These are phyloP conservation scores for Thelonectria blattea DNA, from an alignment of 2,329 filamentous ascomycete genomes.

Conservation along the genomic window DNA sequence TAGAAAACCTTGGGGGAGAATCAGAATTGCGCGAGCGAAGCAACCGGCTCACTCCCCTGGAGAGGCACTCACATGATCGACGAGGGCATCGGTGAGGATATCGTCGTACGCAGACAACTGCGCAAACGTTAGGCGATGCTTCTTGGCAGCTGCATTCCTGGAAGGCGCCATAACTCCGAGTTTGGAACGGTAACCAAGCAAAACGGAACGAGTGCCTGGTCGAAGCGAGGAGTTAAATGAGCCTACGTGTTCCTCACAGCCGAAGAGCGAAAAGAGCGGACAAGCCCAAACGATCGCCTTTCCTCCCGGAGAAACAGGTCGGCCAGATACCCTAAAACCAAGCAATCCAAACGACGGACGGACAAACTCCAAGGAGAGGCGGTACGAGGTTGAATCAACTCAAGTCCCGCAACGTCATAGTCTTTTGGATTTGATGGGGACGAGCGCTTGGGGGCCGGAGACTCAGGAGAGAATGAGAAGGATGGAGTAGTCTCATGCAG, in stretches of 20 bases:
- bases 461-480: conserved; percentile 6
- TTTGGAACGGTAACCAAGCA: background rate
- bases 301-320: conserved; percentile 3
- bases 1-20: conserved; percentile 75
- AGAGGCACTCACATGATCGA: conserved; percentile 80
- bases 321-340: conserved; percentile 9
- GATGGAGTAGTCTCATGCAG: background rate
- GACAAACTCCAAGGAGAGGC: conserved; percentile 19
- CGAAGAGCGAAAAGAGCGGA: conserved; percentile 23
- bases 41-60: background rate
- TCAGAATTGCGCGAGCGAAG: conserved; percentile 30
- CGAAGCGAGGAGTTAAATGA: conserved; percentile 25
- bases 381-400: conserved; percentile 31
- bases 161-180: conserved; percentile 45
- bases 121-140: conserved; percentile 79
- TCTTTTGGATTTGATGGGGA: conserved; percentile 24
- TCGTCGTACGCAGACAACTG: conserved; percentile 95
- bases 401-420: conserved; percentile 38
- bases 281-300: conserved; percentile 18
- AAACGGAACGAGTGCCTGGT: conserved; percentile 10
- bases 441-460: conserved; percentile 7
- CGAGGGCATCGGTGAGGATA: conserved; percentile 89
- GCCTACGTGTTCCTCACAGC: conserved; percentile 29
- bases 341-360: conserved; percentile 9
- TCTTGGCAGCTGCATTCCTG: conserved; percentile 54